Evolutionary conservation across 768 basidiomycete genomes (phyloP), one percentile per base, ranked within the genome.

Genomic region (Cyclocybe aegerita): DNA sequence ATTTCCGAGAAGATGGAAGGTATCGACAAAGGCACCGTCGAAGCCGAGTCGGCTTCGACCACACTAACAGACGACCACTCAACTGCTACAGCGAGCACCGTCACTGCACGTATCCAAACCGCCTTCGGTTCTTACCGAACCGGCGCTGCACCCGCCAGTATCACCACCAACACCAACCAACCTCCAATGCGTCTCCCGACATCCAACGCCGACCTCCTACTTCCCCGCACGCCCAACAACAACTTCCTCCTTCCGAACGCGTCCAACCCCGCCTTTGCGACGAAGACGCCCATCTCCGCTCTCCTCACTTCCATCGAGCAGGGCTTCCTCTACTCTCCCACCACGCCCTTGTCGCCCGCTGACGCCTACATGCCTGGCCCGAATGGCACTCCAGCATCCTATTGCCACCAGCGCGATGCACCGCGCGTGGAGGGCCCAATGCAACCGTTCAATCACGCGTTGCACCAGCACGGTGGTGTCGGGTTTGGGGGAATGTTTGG

Each of bases 281-380:
- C 56, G 32, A 80, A 73, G 53, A 88, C 86, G 30, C 86, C 86
- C 2, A 88, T 88, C 42, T 86, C 86, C 6, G 71, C 79, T 7
- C 74, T 88, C 30, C 67, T 84, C 39, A 70, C 74, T 11, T 78
- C 84, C 2, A 88, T 88, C 48, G 78, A 88, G 55, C 78, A 75
- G 11, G 86, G 85, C 31, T 88, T 88, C 64, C 64, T 83, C n/a
- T 76, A 81, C 56, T 82, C 84, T 3, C 85, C 84, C 11, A 73
- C 71, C n/a, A 75, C 79, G 1, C 82, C 83, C 2, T 70, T 86
- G 34, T 83, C 85, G 2, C 83, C 83, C 4, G 58, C 64, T 10
- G 58, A 61, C 11, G 49, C 55, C n/a, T 65, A 65, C 39, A 53
- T 65, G 4, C 58, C 58, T 0, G 58, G 56, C 9, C 39, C 54